Evolutionary conservation across 2,329 filamentous ascomycete genomes (phyloP), one percentile per base, ranked within the genome.

Genomic region (Ceratocystis ficicola): DNA sequence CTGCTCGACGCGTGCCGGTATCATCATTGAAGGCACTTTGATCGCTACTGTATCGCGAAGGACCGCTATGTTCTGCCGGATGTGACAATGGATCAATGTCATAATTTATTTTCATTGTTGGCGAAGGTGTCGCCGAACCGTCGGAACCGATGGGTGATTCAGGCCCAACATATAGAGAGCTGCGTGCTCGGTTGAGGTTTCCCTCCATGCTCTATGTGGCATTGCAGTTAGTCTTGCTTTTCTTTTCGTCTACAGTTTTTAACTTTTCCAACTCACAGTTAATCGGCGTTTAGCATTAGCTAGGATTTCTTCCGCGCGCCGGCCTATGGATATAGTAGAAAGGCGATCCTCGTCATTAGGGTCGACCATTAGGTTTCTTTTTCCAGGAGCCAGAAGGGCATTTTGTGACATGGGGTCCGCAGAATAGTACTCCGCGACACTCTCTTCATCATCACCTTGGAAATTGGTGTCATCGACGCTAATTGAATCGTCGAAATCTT

Each of bases 241-340:
- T 62, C 28, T n/a, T 6, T 20, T 36, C 44, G 12, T 3, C 36
- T 5, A 3, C 36, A 41, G 3, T 15, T 41, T 41, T 41, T 3
- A 0, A 1, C 36, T 12, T 15, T 65, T 44, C 12, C 20, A 46
- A 76, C 89, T 74, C 80, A 95, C 90, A 73, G 89, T 94, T 68
- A 97, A 79, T 70, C 91, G 83, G 74, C 86, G 87, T 77, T 96
- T 96, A 41, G 93, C 93, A 75, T 95, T 96, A 66, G 91, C 90
- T 65, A 97, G 80, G 72, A 96, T 96, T 72, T 92, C 81, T 73
- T 96, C 92, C 1, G 92, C 92, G 71, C 90, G 84, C 70, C 87
- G 86, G 74, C 90, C 93, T 69, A 95, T 77, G 28, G 89, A 85
- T 17, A 82, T 85, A 62, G 88, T 89, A 2, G 89, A 89, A 71